Conservation (phyloP, 441 rosid species). For the Aquilaria agallochum region DNA sequence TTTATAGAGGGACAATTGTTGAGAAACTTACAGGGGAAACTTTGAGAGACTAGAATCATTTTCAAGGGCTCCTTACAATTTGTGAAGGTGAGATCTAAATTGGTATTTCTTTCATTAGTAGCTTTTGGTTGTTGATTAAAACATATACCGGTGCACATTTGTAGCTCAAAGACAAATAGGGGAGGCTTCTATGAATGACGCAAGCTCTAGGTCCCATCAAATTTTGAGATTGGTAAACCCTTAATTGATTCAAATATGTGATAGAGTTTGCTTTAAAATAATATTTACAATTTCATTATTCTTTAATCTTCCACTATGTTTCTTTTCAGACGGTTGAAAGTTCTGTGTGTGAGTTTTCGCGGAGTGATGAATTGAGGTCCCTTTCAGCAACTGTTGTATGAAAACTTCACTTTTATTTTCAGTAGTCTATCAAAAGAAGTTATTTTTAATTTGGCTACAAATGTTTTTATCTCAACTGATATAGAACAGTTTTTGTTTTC, state of each 20-base stretch:
- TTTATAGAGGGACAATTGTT: constrained; percentile 85
- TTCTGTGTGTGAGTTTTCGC: constrained; percentile 58
- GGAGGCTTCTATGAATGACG: constrained; percentile 86
- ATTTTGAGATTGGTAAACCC: constrained; percentile 78
- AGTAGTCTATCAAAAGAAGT: not conserved
- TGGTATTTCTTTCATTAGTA: constrained; percentile 4
- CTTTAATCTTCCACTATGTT: not conserved
- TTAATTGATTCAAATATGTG: constrained; percentile 11
- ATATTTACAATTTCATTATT: constrained; percentile 4
- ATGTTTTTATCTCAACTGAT: too few species aligned
- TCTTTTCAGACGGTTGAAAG: constrained; percentile 77
- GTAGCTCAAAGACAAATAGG: constrained; percentile 97
- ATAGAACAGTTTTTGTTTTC: constrained; percentile 17
- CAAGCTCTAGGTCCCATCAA: constrained; percentile 98
- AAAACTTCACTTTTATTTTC: not conserved
- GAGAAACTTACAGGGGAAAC: constrained; percentile 86
- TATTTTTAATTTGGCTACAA: not conserved
- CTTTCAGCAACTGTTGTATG: constrained; percentile 84
- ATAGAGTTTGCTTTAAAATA: not conserved
- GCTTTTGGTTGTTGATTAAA: constrained; percentile 13
- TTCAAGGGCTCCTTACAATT: constrained; percentile 64
- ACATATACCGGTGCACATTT: constrained; percentile 14
- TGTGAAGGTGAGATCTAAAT: constrained; percentile 58
- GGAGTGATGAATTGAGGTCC: constrained; percentile 62
- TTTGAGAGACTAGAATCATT: constrained; percentile 68